Percentiles rank a stretch among this genome's conserved stretches.
Conservation (phyloP, 805 yeast species). For the Candida anglica region DNA sequence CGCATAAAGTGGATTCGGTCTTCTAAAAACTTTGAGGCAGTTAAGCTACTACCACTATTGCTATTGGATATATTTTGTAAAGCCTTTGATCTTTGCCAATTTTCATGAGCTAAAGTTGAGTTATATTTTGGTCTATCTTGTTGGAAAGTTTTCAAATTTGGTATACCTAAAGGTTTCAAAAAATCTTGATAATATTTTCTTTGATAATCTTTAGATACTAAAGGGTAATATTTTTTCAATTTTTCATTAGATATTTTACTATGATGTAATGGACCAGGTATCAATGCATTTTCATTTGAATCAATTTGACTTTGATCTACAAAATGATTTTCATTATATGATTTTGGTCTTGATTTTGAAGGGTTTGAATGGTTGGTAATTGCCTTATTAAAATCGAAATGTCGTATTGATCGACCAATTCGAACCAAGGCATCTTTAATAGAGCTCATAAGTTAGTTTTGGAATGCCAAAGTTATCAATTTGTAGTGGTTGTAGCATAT, state of each 20-base stretch:
- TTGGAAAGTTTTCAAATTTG: conserved; percentile 27
- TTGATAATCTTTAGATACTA: conserved; percentile 13
- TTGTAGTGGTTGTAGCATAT: too few species aligned
- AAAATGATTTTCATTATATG: background rate
- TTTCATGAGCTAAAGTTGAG: conserved; percentile 16
- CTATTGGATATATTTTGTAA: conserved; percentile 15
- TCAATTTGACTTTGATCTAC: conserved; percentile 1
- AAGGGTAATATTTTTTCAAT: conserved; percentile 10
- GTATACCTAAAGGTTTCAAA: conserved; percentile 30
- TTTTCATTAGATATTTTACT: conserved; percentile 4
- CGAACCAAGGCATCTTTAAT: conserved; percentile 31
- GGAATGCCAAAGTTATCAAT: too few species aligned
- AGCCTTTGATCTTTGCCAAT: conserved; percentile 20
- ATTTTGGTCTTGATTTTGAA: background rate
- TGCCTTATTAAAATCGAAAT: conserved; percentile 14
- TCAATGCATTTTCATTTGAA: background rate
- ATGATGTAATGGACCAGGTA: too few species aligned
- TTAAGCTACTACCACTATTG: background rate
- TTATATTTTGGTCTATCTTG: conserved; percentile 20
- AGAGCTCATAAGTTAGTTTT: conserved; percentile 20
- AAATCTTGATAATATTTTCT: conserved; percentile 25
- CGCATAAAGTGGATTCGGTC: conserved; percentile 25
- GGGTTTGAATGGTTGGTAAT: background rate
- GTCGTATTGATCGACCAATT: conserved; percentile 28
- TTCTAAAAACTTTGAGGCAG: conserved; percentile 14